Evolutionary conservation across 2,329 filamentous ascomycete species (phyloP).

Genomic region (Exophiala calicioides): DNA sequence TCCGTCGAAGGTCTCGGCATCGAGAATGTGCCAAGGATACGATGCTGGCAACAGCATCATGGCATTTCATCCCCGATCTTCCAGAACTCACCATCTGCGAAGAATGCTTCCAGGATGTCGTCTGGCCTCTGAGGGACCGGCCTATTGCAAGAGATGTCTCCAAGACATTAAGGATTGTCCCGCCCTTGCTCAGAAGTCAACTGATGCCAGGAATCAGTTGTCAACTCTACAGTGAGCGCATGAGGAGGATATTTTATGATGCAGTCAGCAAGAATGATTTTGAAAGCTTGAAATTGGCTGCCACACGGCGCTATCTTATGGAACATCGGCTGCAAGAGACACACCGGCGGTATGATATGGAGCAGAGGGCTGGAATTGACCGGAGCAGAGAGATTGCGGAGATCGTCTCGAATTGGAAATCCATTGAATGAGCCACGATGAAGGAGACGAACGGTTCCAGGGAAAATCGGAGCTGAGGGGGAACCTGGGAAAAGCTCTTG

Average conservation of each 20-base stretch:
- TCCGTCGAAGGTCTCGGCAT: slow-evolving; percentile 59
- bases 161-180: slow-evolving; percentile 59
- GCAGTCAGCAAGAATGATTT: slow-evolving; percentile 69
- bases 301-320: slow-evolving; percentile 58
- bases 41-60: slow-evolving; percentile 63
- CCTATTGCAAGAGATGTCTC: slow-evolving; percentile 67
- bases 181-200: slow-evolving; percentile 46
- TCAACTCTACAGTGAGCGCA: slow-evolving; percentile 77
- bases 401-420: slow-evolving; percentile 54
- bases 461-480: background rate
- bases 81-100: slow-evolving; percentile 82
- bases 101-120: slow-evolving; percentile 78
- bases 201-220: slow-evolving; percentile 54
- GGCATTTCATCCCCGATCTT: slow-evolving; percentile 76
- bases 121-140: slow-evolving; percentile 65
- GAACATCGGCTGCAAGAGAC: slow-evolving; percentile 62
- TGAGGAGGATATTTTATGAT: slow-evolving; percentile 71
- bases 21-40: slow-evolving; percentile 67
- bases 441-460: background rate
- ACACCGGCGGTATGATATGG: slow-evolving; percentile 55
- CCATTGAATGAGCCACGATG: slow-evolving; percentile 46
- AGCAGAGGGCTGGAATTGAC: slow-evolving; percentile 62
- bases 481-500: too few relatives aligned
- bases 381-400: slow-evolving; percentile 49
- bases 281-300: slow-evolving; percentile 62